A percentile compares a stretch with the other conserved stretches of the same genome.
phyloP scores from a whole-genome alignment of 2,329 filamentous ascomycete genomes.

The Claviceps pusilla region DNA sequence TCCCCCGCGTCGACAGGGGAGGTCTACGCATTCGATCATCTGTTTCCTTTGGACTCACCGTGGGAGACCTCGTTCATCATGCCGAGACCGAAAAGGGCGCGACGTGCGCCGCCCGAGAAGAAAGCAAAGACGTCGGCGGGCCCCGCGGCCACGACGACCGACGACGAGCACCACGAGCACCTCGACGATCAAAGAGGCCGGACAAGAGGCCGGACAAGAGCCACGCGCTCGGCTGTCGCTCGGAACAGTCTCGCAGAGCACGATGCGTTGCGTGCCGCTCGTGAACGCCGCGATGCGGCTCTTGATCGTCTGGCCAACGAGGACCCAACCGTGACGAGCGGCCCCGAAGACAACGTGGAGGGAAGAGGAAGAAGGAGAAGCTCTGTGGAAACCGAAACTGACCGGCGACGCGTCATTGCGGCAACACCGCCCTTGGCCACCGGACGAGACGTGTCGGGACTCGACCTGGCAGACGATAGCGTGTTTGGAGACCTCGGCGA shows the following conservation, averaged over 20 bases:
- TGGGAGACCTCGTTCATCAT: background rate
- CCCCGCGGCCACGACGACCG: background rate
- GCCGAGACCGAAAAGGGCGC: constrained; percentile 8
- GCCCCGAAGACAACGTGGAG: constrained; percentile 15
- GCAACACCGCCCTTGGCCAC: constrained; percentile 16
- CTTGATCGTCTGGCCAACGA: constrained; percentile 21
- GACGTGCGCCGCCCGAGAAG: constrained; percentile 3
- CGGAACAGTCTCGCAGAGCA: constrained; percentile 12
- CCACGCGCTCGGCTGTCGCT: constrained; percentile 6
- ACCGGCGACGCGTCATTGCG: constrained; percentile 20
- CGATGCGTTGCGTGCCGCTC: constrained; percentile 13
- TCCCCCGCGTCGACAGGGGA: too few relatives aligned
- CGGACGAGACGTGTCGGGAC: constrained; percentile 28
- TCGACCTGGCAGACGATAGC: constrained; percentile 33
- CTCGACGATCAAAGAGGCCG: constrained; percentile 13
- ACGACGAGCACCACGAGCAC: constrained; percentile 5
- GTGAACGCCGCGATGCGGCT: constrained; percentile 21
- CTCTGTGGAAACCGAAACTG: constrained; percentile 16
- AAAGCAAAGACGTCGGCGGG: background rate
- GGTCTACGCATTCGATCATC: too few relatives aligned
- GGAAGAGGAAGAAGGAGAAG: constrained; percentile 9
- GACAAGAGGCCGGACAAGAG: constrained; percentile 10
- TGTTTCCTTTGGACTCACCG: too few relatives aligned
- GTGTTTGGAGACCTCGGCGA: constrained; percentile 32
- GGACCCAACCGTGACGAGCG: constrained; percentile 17